Evolutionary conservation across 441 rosid genomes (phyloP).

Genomic region (Cnidoscolus chayamansa): DNA sequence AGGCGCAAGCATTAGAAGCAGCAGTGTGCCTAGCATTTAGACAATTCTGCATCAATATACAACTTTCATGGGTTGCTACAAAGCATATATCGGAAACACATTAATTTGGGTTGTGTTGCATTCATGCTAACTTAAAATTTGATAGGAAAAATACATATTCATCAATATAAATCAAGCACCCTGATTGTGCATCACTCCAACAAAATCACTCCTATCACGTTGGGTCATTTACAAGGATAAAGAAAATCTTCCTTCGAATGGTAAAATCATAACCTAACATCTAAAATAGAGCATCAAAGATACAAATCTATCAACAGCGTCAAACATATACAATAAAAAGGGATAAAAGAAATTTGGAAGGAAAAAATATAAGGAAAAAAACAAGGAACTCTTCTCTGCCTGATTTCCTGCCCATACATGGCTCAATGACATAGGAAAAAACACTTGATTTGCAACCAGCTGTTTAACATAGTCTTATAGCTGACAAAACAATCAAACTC

Average conservation of each 20-base stretch:
- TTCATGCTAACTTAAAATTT: neutral
- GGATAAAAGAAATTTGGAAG: neutral
- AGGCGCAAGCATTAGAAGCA: no score
- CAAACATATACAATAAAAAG: slow-evolving; percentile 24
- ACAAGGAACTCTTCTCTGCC: slow-evolving; percentile 11
- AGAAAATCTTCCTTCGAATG: slow-evolving; percentile 6
- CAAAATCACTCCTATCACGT: slow-evolving; percentile 12
- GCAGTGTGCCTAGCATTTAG: no score
- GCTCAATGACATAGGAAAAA: neutral
- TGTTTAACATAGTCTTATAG: slow-evolving; percentile 12
- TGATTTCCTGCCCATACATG: slow-evolving; percentile 11
- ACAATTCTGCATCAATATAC: no score
- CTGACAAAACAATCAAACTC: slow-evolving; percentile 10
- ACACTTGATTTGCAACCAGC: slow-evolving; percentile 8
- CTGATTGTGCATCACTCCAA: neutral
- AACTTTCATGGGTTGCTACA: no score
- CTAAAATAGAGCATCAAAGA: slow-evolving; percentile 7
- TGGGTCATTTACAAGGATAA: slow-evolving; percentile 32
- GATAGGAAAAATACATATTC: neutral
- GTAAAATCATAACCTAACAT: slow-evolving; percentile 23
- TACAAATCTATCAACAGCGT: slow-evolving; percentile 12
- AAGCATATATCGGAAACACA: neutral
- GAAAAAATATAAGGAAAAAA: neutral
- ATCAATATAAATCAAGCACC: no score
- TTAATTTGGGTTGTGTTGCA: no score